Evolutionary conservation across 2,329 filamentous ascomycete genomes (phyloP), one percentile per base, ranked within the genome.

Genomic region (Colletotrichum coccodes): DNA sequence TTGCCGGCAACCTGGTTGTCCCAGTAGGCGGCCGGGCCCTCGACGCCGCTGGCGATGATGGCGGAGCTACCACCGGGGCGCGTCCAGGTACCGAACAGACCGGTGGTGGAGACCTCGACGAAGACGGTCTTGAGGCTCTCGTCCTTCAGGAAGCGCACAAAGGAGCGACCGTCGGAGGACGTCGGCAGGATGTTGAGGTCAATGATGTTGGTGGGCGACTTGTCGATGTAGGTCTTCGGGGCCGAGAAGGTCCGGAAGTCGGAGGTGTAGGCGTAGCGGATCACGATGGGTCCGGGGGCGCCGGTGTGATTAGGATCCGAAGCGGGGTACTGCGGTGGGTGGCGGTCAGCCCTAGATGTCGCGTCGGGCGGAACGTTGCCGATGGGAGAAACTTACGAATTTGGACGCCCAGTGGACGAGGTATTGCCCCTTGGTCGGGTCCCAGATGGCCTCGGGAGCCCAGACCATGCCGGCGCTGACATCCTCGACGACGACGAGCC

Each of bases 401-500:
- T 82, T 84, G 6, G 82, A 84, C 12, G 83, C 81, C 83, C 83
- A 85, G 68, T 83, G 78, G 6, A 84, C 82, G 34, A 85, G 72
- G 54, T 85, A 85, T 75, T 84, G 80, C 3, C 72, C 67, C 6
- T 68, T 60, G 14, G 44, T 18, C 1, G 65, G 44, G 1, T 68
- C 65, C 65, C 65, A 68, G 47, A 65, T 65, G 12, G 65, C 65
- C 8, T 65, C 65, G 0, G 87, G 87, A 0, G 86, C 87, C 87
- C 87, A 89, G 0, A 87, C 85, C 86, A 88, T 89, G 4, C 86
- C 87, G 0, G 85, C 87, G 4, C 80, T 84, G n/a, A 75, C 75
- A 64, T 86, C 82, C 71, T 88, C 86, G 12, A 89, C 86, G 0
- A 74, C 76, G 1, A 86, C 81, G 2, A 89, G 77, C 6, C 84